Evolutionary conservation across 2,329 filamentous ascomycete species (phyloP).

Genomic region (Cytospora leucostoma): DNA sequence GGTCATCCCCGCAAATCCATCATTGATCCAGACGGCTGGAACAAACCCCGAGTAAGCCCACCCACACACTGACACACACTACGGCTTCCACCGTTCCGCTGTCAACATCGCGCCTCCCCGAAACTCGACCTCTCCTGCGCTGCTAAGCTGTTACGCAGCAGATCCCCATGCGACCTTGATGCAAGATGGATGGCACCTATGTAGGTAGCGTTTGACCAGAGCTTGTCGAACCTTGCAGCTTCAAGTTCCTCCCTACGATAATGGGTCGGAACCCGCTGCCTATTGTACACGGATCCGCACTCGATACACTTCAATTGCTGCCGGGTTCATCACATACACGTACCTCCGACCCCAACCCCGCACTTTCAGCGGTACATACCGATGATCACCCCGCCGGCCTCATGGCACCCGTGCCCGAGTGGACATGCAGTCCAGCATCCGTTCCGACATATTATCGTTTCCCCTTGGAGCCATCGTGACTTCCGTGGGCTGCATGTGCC

Average conservation of each 20-base stretch:
- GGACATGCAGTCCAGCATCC: too few species aligned
- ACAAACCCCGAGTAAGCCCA: too few species aligned
- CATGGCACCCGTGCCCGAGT: neutral
- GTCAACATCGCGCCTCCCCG: neutral
- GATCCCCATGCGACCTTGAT: neutral
- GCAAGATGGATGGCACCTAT: neutral
- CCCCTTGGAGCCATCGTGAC: neutral
- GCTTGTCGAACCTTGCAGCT: neutral
- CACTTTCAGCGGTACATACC: conserved; percentile 13
- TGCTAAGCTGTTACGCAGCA: conserved; percentile 16
- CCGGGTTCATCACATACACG: conserved; percentile 7
- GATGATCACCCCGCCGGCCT: conserved; percentile 11
- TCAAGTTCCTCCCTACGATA: conserved; percentile 16
- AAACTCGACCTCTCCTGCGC: neutral
- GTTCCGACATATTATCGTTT: conserved; percentile 17
- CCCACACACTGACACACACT: neutral
- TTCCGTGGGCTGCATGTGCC: conserved; percentile 7
- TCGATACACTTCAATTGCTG: conserved; percentile 6
- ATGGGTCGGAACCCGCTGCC: conserved; percentile 14
- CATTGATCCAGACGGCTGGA: neutral
- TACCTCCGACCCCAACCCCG: conserved; percentile 15
- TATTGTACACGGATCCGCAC: conserved; percentile 1
- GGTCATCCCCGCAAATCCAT: conserved; percentile 13
- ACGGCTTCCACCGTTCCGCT: neutral
- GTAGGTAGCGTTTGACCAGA: neutral